Evolutionary conservation across 371 early-diverging fungal species (phyloP), one percentile per base, ranked within the genome.

Genomic region (Amoeboradix gromovi): DNA sequence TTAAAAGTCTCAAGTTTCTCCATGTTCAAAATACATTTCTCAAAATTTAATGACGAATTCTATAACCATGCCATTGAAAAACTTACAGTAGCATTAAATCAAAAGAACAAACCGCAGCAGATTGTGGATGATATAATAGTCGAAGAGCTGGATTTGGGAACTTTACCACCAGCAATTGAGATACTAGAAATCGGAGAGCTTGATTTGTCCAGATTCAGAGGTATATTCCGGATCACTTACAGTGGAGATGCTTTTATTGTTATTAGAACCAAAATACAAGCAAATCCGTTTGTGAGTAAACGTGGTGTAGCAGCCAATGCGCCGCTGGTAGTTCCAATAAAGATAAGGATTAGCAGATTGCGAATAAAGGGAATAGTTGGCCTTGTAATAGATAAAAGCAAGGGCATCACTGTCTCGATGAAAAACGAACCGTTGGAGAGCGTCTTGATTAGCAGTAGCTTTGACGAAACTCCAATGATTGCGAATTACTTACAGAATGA

Each of bases 151-250:
- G 78, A 92, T 76, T 86, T 96, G 88, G 97, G 97, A 22, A 89
- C 90, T 29, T 76, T 89, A 86, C 87, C 97, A 28, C 97, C 97
- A 17, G 92, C 91, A 66, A 81, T 97, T 30, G 95, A 94, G 74
- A 90, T 97, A 71, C 77, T 97, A n/a, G 97, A 97, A 73, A 90
- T 97, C 72, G 88, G 92, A 31, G 97, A 97, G 70, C 80, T 97
- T 29, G 82, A 84, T 1, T 85, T 82, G 67, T 92, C 93, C 73
- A 85, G 88, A 70, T 93, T 94, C 78, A 84, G 90, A 67, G 95
- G 93, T 27, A 91, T 95, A 71, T 94, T 94, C 78, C 88, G 88
- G 71, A 80, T 97, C 72, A 84, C 81, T 29, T 97, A 97, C 76
- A 81, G 78, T 70, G 94, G 94, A 17, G 93, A 97, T 78, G 94